These are phyloP conservation scores for Scheffersomyces ergatensis DNA, from an alignment of 805 yeast genomes.

Conservation along the genomic window DNA sequence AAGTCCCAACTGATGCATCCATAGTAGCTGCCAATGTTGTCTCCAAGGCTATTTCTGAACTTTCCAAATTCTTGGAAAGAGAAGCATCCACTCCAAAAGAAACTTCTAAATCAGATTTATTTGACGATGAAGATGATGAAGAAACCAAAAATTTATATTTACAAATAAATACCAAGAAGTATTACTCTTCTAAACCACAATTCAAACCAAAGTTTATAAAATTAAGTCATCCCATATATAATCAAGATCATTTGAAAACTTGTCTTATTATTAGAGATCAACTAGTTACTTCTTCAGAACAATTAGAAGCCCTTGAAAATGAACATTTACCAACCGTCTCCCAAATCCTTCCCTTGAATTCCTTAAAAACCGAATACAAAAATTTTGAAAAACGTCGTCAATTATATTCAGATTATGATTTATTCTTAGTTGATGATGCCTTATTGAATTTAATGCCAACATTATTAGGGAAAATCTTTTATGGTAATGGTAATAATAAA, in stretches of 20 bases:
- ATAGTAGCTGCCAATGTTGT: conserved; percentile 20
- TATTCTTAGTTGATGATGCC: conserved; percentile 83
- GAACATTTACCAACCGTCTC: conserved; percentile 44
- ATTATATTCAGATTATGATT: conserved; percentile 62
- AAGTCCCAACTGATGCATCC: conserved; percentile 1
- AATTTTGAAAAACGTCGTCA: conserved; percentile 86
- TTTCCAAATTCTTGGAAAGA: conserved; percentile 55
- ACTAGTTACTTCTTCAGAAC: conserved; percentile 41
- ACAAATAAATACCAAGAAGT: conserved; percentile 64
- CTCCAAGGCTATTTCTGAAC: conserved; percentile 58
- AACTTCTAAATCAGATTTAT: conserved; percentile 39
- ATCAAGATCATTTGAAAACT: conserved; percentile 41
- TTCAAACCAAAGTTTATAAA: conserved; percentile 54
- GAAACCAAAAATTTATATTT: conserved; percentile 55
- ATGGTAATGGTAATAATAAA: conserved; percentile 47
- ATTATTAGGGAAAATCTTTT: conserved; percentile 77
- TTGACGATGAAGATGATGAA: conserved; percentile 46
- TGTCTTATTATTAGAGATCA: conserved; percentile 72
- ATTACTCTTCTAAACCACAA: conserved; percentile 55
- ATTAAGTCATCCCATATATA: conserved; percentile 46
- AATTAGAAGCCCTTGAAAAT: conserved; percentile 46
- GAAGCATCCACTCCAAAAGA: conserved; percentile 25
- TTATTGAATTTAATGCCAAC: conserved; percentile 78
- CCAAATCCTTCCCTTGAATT: conserved; percentile 66
- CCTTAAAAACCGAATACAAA: conserved; percentile 81